Evolutionary conservation across 345 rosid species (phyloP).

Genomic region (Bruguiera gymnorhiza): DNA sequence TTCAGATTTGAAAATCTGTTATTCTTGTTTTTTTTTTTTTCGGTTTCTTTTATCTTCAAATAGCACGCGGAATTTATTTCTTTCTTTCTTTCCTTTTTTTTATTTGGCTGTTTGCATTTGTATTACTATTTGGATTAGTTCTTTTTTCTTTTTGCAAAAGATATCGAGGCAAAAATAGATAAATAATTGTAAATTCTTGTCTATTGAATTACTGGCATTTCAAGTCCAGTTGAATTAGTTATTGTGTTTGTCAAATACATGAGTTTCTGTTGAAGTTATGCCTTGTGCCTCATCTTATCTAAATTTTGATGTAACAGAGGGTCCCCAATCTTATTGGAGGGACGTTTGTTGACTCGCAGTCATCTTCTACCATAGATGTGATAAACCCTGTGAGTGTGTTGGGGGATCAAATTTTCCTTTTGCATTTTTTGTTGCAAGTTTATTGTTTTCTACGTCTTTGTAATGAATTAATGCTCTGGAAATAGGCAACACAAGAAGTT

Average conservation of each 20-base stretch:
- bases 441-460: not conserved
- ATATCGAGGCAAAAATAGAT: too few relatives aligned
- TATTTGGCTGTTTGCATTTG: too few relatives aligned
- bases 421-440: not conserved
- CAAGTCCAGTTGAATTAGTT: too few relatives aligned
- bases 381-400: conserved; percentile 69
- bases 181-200: too few relatives aligned
- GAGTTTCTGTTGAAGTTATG: not conserved
- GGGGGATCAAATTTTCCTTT: not conserved
- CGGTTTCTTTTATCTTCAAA: too few relatives aligned
- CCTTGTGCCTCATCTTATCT: not conserved
- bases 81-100: too few relatives aligned
- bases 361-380: conserved; percentile 65
- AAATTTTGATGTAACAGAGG: conserved; percentile 39
- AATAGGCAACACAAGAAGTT: conserved; percentile 91
- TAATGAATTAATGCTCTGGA: conserved; percentile 12
- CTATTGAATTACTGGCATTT: too few relatives aligned
- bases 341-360: conserved; percentile 62
- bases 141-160: too few relatives aligned
- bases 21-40: not conserved
- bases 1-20: not conserved
- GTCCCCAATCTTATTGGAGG: conserved; percentile 94
- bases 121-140: too few relatives aligned
- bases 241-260: too few relatives aligned
- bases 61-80: too few relatives aligned